A percentile compares a stretch with the other conserved stretches of the same genome.
phyloP scores from a whole-genome alignment of 345 rosid species.

The Populus deltoides region DNA sequence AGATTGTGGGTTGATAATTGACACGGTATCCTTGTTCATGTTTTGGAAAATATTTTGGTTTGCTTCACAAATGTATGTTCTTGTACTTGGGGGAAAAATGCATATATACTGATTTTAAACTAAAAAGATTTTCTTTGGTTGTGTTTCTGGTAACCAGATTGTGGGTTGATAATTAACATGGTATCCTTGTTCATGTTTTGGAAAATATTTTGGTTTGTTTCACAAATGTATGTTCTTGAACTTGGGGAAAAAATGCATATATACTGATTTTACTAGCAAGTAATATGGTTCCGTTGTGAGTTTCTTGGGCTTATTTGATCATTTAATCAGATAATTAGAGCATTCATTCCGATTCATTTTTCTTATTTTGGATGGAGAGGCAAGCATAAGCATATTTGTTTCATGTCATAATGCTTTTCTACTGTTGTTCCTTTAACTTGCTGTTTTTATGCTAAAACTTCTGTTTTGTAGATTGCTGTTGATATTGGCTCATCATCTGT shows the following conservation, averaged over 20 bases:
- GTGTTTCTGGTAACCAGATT: neutral
- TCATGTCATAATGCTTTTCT: slow-evolving; percentile 6
- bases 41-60: neutral
- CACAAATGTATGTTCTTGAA: neutral
- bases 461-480: slow-evolving; percentile 75
- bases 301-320: neutral
- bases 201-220: neutral
- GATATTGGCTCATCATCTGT: slow-evolving; percentile 98
- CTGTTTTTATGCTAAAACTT: neutral
- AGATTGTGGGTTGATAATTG: neutral
- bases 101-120: neutral
- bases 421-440: neutral
- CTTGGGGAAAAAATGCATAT: neutral
- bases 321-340: neutral
- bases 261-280: neutral
- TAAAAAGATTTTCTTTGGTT: no score
- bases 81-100: neutral
- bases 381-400: neutral
- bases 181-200: neutral
- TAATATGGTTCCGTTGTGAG: neutral
- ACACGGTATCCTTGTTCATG: neutral
- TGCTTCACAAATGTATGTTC: neutral
- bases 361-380: neutral
- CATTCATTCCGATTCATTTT: neutral
- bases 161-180: neutral